A percentile compares a stretch with the other conserved stretches of the same genome.
These are phyloP conservation scores for Collybia mongolica DNA, from an alignment of 768 basidiomycete species.

Conservation along the genomic window DNA sequence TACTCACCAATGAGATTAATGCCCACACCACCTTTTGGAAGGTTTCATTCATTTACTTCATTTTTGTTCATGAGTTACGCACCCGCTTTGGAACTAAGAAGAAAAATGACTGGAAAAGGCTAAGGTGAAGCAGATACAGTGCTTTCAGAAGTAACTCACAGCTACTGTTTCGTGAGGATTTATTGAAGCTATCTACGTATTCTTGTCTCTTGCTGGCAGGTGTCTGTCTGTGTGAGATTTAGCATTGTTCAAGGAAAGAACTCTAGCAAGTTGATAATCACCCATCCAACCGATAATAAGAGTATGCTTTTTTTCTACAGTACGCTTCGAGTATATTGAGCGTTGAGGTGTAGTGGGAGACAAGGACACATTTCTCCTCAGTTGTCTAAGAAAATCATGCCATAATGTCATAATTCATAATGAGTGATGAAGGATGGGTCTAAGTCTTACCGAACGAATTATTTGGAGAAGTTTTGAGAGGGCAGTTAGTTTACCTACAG, in stretches of 20 bases:
- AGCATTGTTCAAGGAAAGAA: background rate
- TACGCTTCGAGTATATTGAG: conserved; percentile 89
- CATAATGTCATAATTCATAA: background rate
- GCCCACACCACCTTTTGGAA: conserved; percentile 74
- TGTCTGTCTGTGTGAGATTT: conserved; percentile 54
- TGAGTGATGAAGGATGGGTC: background rate
- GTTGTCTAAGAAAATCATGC: conserved; percentile 49
- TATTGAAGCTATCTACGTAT: conserved; percentile 88
- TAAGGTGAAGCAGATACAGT: no score
- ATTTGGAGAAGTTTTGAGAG: conserved; percentile 61
- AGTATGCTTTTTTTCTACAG: conserved; percentile 75
- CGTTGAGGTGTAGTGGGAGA: conserved; percentile 96
- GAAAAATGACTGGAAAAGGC: conserved; percentile 71
- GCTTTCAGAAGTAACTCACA: conserved; percentile 47
- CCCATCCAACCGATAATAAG: conserved; percentile 88
- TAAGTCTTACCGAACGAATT: conserved; percentile 51
- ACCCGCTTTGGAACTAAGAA: conserved; percentile 90
- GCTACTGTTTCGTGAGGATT: conserved; percentile 61
- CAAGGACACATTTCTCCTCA: conserved; percentile 92
- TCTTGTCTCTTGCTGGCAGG: conserved; percentile 77
- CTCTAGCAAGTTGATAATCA: conserved; percentile 23
- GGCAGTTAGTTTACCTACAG: conserved; percentile 69
- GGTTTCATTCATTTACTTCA: background rate
- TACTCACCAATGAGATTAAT: conserved; percentile 80
- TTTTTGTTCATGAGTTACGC: background rate